A percentile compares a stretch with the other conserved stretches of the same genome.
These are phyloP conservation scores for Verticillium tricorpus DNA, from an alignment of 2,329 filamentous ascomycete species.

Conservation along the genomic window DNA sequence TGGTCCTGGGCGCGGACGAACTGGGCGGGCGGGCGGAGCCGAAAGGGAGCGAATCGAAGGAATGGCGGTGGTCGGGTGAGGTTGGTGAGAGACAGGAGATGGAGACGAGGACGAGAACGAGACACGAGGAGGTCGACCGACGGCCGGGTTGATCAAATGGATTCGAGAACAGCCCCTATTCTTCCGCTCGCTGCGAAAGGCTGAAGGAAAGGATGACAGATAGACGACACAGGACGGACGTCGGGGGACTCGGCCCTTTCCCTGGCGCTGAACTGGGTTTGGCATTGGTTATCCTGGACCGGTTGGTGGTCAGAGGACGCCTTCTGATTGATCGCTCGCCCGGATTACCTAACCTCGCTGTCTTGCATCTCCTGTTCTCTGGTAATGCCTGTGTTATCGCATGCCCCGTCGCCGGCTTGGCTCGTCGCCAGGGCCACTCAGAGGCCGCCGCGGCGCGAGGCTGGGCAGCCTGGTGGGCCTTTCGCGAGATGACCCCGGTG, in stretches of 20 bases:
- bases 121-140: neutral
- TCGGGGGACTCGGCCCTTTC: neutral
- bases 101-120: neutral
- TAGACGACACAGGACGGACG: neutral
- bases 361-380: neutral
- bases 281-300: too few species aligned
- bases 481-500: conserved; percentile 44
- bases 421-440: neutral
- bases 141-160: neutral
- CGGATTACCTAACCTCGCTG: neutral
- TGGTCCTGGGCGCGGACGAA: neutral
- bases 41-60: neutral
- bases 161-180: neutral
- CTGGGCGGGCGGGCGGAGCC: neutral
- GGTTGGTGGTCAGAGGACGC: neutral
- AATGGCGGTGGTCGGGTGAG: neutral
- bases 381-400: neutral
- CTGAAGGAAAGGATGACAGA: neutral
- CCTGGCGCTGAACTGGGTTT: neutral
- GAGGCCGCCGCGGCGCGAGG: neutral
- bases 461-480: conserved; percentile 52
- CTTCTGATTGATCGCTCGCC: neutral
- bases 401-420: neutral
- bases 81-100: neutral
- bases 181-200: neutral